Evolutionary conservation across 164 flowering plant species (phyloP), one percentile per base, ranked within the genome.

Genomic region (Warburgia ugandensis): DNA sequence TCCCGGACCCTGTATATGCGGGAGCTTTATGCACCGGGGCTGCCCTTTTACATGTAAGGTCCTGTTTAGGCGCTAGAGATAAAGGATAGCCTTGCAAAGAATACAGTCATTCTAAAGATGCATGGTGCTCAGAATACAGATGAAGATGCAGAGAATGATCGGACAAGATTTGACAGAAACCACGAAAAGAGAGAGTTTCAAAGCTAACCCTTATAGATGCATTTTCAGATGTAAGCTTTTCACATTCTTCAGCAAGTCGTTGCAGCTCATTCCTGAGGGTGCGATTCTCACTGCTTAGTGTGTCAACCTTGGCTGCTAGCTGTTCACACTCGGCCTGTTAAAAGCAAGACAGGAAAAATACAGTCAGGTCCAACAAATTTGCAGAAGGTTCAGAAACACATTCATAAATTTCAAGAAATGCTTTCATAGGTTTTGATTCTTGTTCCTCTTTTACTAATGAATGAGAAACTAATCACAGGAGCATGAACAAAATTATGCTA

Each of bases 261-360:
- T 68, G 76, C 44, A 91, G 52, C 65, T 87, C 95, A 6, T 69
- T 73, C 61, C 72, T 67, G 37, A 87, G 79, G 1, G 54, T 47
- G 13, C 45, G 73, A 48, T 84, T 85, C 44, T 87, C 95, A 54
- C 37, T 72, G 59, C 23, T 76, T 73, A 87, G 58, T 12, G 54
- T 43, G 58, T 84, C 87, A 36, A 85, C 95, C 63, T 75, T 73
- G 12, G 59, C 60, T 56, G 84, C 92, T 50, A 91, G 74, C 58
- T 91, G 92, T 65, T 91, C 96, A 68, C 95, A 87, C 70, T 87
- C 98, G 0, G 96, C 95, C 96, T 91, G 64, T 36, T 25, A 4
- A 51, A 31, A 32, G 7, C 23, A 46, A 17, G 37, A 35, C 5
- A 13, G n/a, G 36, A 6, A 31, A 27, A 12, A 50, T 1, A 7